Percentiles rank a stretch among this genome's conserved stretches.
Evolutionary conservation across 2,329 filamentous ascomycete species (phyloP).

Genomic region (Aaosphaeria arxii): DNA sequence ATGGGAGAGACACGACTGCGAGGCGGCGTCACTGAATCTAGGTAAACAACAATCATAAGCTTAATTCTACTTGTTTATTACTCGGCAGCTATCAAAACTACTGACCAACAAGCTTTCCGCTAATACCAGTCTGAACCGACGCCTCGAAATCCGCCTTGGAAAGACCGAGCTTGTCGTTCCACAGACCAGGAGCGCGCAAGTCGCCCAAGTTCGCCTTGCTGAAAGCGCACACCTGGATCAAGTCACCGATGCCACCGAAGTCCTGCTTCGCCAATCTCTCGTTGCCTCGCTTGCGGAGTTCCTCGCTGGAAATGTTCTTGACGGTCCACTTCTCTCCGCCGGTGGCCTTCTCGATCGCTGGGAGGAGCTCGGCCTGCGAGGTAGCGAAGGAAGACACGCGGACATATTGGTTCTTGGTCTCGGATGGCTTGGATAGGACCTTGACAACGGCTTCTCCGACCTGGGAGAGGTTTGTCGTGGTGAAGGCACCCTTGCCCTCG

Average conservation of each 20-base stretch:
- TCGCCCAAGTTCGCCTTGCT: background rate
- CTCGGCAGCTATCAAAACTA: too few species aligned
- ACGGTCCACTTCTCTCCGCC: background rate
- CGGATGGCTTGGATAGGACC: background rate
- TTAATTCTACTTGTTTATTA: too few species aligned
- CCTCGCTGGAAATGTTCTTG: background rate
- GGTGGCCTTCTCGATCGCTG: background rate
- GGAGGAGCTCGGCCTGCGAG: background rate
- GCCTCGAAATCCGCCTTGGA: background rate
- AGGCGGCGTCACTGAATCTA: too few species aligned
- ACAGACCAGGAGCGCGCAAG: background rate
- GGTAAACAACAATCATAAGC: too few species aligned
- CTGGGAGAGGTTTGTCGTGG: background rate
- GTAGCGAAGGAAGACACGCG: background rate
- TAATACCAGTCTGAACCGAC: too few species aligned
- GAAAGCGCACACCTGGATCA: background rate
- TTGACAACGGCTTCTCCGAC: background rate
- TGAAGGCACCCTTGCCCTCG: background rate
- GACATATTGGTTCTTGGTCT: background rate
- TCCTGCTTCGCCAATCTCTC: background rate
- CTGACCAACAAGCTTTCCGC: too few species aligned
- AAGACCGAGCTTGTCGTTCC: background rate
- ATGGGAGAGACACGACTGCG: too few species aligned
- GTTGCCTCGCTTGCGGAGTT: background rate
- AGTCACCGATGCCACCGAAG: background rate